phyloP scores from a whole-genome alignment of 139 green algal genomes.

The Chlorella sp. region DNA sequence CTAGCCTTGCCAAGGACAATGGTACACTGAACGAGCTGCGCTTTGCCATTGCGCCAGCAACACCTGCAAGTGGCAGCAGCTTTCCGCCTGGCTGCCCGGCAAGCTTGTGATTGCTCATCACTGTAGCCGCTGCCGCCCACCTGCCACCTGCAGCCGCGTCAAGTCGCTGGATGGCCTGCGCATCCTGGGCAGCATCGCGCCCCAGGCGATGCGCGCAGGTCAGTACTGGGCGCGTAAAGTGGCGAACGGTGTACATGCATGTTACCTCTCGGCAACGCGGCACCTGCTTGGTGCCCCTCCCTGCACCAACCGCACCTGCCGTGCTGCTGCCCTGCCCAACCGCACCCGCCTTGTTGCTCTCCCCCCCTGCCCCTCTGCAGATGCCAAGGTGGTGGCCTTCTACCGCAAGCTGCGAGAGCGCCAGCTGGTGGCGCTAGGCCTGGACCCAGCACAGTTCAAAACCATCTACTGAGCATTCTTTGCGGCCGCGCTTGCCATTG shows the following conservation, averaged over 20 bases:
- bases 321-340: too few relatives aligned
- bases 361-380: not conserved
- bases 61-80: too few relatives aligned
- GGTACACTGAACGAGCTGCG: too few relatives aligned
- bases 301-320: too few relatives aligned
- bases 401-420: conserved; percentile 35
- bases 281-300: too few relatives aligned
- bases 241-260: too few relatives aligned
- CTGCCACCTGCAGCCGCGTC: conserved; percentile 42
- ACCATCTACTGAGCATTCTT: conserved; percentile 4
- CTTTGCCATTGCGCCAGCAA: not conserved
- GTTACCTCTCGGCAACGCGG: too few relatives aligned
- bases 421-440: conserved; percentile 23
- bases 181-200: conserved; percentile 49
- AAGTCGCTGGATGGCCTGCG: conserved; percentile 52
- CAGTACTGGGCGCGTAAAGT: not conserved
- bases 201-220: conserved; percentile 42
- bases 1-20: too few relatives aligned
- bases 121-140: not conserved
- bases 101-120: too few relatives aligned
- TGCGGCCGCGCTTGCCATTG: too few relatives aligned
- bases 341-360: too few relatives aligned
- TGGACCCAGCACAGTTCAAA: conserved; percentile 18
- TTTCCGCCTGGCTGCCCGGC: too few relatives aligned
- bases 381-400: conserved; percentile 45